A percentile compares a stretch with the other conserved stretches of the same genome.
Conservation (phyloP, 1,284 basidiomycete genomes). For the Cryptococcus depauperatus region DNA sequence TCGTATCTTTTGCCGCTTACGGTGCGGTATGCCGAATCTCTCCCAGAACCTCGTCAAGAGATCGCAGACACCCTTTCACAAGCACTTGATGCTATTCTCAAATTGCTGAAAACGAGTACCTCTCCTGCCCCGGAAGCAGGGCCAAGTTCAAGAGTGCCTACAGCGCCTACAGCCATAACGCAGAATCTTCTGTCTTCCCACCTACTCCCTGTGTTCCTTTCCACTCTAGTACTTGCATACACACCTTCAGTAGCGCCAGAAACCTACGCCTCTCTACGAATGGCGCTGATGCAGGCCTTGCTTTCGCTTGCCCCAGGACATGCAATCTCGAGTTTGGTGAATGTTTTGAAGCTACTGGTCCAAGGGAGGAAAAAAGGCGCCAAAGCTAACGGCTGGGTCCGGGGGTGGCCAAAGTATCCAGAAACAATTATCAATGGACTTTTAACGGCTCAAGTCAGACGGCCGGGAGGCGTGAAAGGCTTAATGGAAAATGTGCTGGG, state of each 20-base stretch:
- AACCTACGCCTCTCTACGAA: slow-evolving; percentile 13
- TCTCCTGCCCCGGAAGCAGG: slow-evolving; percentile 16
- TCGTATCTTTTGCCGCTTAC: slow-evolving; percentile 21
- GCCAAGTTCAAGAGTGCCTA: slow-evolving; percentile 11
- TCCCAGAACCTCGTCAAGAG: slow-evolving; percentile 6
- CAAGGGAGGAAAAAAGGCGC: slow-evolving; percentile 8
- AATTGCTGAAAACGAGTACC: slow-evolving; percentile 13
- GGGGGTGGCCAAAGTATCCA: slow-evolving; percentile 31
- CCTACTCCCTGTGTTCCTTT: slow-evolving; percentile 24
- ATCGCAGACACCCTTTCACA: slow-evolving; percentile 3
- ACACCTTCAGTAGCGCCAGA: slow-evolving; percentile 22
- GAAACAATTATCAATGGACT: slow-evolving; percentile 21
- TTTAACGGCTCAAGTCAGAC: slow-evolving; percentile 25
- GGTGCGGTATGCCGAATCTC: slow-evolving; percentile 15
- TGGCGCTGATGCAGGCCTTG: slow-evolving; percentile 11
- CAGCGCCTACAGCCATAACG: slow-evolving; percentile 23
- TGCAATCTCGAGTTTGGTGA: slow-evolving; percentile 23
- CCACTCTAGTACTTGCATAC: slow-evolving; percentile 25
- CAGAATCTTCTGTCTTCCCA: slow-evolving; percentile 23
- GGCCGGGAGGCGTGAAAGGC: slow-evolving; percentile 30
- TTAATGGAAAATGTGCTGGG: slow-evolving; percentile 38
- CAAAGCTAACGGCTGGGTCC: slow-evolving; percentile 19
- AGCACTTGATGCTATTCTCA: slow-evolving; percentile 12
- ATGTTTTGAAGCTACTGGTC: slow-evolving; percentile 18
- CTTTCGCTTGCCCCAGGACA: slow-evolving; percentile 22